phyloP scores from a whole-genome alignment of 495 filamentous ascomycete species.

The Alectoria sarmentosa region DNA sequence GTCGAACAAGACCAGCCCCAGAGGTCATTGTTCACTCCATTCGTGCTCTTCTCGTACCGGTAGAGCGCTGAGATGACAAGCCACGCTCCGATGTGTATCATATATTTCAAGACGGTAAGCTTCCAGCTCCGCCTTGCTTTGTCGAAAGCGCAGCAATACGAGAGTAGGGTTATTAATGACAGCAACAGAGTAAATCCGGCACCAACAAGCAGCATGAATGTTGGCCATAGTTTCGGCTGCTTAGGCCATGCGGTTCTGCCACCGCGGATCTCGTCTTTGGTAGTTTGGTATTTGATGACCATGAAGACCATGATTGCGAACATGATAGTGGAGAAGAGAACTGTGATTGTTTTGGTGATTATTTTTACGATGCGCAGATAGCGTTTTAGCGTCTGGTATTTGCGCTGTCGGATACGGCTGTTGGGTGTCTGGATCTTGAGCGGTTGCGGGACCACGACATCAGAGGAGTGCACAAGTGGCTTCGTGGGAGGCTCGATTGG shows the following conservation, averaged over 20 bases:
- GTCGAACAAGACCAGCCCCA: conserved; percentile 22
- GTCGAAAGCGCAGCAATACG: conserved; percentile 19
- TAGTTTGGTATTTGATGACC: conserved; percentile 9
- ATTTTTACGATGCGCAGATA: conserved; percentile 14
- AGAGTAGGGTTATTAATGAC: conserved; percentile 9
- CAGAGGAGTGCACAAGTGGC: neutral
- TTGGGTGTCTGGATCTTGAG: neutral
- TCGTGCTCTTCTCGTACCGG: conserved; percentile 20
- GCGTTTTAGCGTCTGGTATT: conserved; percentile 13
- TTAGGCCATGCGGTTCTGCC: conserved; percentile 20
- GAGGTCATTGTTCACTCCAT: conserved; percentile 20
- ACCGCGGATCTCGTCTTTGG: conserved; percentile 4
- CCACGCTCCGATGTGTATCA: conserved; percentile 21
- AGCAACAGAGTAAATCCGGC: conserved; percentile 19
- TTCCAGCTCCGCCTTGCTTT: conserved; percentile 21
- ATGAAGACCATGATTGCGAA: conserved; percentile 17
- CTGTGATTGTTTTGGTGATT: conserved; percentile 8
- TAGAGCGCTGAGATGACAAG: conserved; percentile 18
- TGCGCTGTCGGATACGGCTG: conserved; percentile 3
- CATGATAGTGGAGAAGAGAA: conserved; percentile 15
- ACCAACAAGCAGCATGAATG: conserved; percentile 20
- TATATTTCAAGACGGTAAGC: conserved; percentile 18
- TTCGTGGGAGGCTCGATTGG: neutral
- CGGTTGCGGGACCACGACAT: neutral
- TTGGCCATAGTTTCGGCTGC: conserved; percentile 22